A percentile compares a stretch with the other conserved stretches of the same genome.
Evolutionary conservation across 768 basidiomycete species (phyloP).

Genomic region (Trametes gibbosa): DNA sequence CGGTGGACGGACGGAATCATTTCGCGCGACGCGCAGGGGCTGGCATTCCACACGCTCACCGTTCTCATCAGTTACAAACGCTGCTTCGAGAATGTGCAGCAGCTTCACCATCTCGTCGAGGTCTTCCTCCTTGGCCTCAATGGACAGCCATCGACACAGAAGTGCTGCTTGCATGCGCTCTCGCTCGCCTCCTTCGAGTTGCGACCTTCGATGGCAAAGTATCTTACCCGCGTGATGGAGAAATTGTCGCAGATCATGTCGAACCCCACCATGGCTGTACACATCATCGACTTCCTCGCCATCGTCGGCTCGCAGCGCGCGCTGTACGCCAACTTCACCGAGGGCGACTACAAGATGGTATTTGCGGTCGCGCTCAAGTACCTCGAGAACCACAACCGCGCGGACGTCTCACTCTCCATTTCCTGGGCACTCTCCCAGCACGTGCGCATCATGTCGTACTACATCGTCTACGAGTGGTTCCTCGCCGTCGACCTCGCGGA

Average conservation of each 20-base stretch:
- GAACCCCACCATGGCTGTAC: slow-evolving; percentile 89
- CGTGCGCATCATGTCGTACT: slow-evolving; percentile 85
- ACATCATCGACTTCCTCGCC: slow-evolving; percentile 89
- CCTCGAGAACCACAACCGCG: slow-evolving; percentile 83
- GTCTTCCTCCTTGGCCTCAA: slow-evolving; percentile 68
- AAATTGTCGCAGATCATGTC: slow-evolving; percentile 94
- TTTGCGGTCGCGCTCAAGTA: slow-evolving; percentile 94
- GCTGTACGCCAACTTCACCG: slow-evolving; percentile 88
- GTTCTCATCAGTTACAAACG: slow-evolving; percentile 85
- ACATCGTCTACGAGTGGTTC: slow-evolving; percentile 94
- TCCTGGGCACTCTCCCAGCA: slow-evolving; percentile 91
- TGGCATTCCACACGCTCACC: slow-evolving; percentile 84
- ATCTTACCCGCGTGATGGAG: slow-evolving; percentile 75
- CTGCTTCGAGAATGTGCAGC: slow-evolving; percentile 62
- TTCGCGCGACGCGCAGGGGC: slow-evolving; percentile 78
- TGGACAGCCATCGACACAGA: slow-evolving; percentile 73
- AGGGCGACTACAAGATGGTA: slow-evolving; percentile 87
- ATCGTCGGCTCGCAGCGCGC: slow-evolving; percentile 79
- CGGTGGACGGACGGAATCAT: slow-evolving; percentile 63
- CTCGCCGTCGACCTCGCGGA: slow-evolving; percentile 81
- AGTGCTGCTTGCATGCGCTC: slow-evolving; percentile 87
- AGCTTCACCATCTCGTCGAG: slow-evolving; percentile 69
- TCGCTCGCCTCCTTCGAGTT: slow-evolving; percentile 87
- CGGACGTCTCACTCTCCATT: slow-evolving; percentile 52
- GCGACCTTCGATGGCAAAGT: slow-evolving; percentile 75